These are phyloP conservation scores for Luzula sylvatica DNA, from an alignment of 176 grass and related monocot species.

Conservation along the genomic window DNA sequence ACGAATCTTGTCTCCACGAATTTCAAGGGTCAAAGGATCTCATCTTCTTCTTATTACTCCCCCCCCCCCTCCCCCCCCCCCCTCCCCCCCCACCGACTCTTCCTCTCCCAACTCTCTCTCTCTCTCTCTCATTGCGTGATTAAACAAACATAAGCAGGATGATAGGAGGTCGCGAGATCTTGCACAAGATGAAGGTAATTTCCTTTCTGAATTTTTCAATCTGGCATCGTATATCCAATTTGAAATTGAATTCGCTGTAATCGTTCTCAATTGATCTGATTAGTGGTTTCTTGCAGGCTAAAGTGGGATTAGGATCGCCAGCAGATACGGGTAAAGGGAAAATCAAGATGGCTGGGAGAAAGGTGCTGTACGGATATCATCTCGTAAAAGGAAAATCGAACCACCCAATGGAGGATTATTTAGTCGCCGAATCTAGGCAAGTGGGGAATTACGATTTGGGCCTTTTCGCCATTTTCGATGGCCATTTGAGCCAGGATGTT, in stretches of 20 bases:
- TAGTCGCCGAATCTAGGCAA: conserved; percentile 77
- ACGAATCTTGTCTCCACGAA: no score
- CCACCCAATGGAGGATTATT: conserved; percentile 90
- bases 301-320: conserved; percentile 66
- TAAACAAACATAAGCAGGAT: not conserved
- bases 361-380: conserved; percentile 72
- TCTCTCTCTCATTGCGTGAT: no score
- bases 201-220: not conserved
- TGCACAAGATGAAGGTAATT: conserved; percentile 33
- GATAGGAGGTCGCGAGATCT: conserved; percentile 14
- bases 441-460: conserved; percentile 51
- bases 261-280: not conserved
- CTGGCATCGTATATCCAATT: no score
- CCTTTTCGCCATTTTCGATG: conserved; percentile 89
- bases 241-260: no score
- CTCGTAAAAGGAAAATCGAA: conserved; percentile 85
- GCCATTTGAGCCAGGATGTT: conserved; percentile 75
- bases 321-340: conserved; percentile 88
- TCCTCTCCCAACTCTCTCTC: no score
- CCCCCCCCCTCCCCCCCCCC: no score
- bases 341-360: conserved; percentile 58
- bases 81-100: no score
- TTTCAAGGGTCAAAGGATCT: no score
- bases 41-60: not conserved
- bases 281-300: conserved; percentile 35